A percentile compares a stretch with the other conserved stretches of the same genome.
These are phyloP conservation scores for Oropetium thomaeum DNA, from an alignment of 176 grass and related monocot species.

Conservation along the genomic window DNA sequence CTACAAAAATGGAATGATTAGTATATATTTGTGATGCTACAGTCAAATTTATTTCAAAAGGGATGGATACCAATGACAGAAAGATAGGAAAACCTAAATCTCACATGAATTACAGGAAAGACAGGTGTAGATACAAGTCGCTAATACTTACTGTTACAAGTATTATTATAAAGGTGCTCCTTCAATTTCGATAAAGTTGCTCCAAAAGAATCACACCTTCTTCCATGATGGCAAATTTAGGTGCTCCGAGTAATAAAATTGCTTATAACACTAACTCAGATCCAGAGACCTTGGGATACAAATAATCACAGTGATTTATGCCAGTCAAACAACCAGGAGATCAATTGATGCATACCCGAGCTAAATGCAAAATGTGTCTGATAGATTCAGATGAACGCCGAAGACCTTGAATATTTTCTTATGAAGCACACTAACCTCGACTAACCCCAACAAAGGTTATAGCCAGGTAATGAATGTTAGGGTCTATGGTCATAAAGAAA, in stretches of 20 bases:
- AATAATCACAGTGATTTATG: neutral
- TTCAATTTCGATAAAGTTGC: constrained; percentile 41
- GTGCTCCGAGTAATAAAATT: constrained; percentile 28
- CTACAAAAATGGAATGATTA: neutral
- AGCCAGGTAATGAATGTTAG: constrained; percentile 43
- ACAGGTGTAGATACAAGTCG: constrained; percentile 1
- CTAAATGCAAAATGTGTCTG: neutral
- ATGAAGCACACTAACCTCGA: constrained; percentile 35
- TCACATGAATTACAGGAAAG: constrained; percentile 4
- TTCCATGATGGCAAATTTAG: constrained; percentile 26
- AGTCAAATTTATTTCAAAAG: neutral
- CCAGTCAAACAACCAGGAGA: neutral
- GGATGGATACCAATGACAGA: neutral
- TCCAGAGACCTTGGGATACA: neutral
- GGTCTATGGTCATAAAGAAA: constrained; percentile 5
- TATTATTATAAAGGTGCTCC: constrained; percentile 39
- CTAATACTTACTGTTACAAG: constrained; percentile 44
- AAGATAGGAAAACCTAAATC: constrained; percentile 2
- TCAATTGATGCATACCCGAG: neutral
- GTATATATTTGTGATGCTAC: neutral
- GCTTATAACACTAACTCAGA: constrained; percentile 18
- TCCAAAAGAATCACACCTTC: constrained; percentile 34
- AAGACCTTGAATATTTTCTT: neutral
- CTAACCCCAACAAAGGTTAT: constrained; percentile 24
- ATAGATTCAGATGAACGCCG: no score